phyloP scores from a whole-genome alignment of 805 yeast species.

The Pichia insulana region DNA sequence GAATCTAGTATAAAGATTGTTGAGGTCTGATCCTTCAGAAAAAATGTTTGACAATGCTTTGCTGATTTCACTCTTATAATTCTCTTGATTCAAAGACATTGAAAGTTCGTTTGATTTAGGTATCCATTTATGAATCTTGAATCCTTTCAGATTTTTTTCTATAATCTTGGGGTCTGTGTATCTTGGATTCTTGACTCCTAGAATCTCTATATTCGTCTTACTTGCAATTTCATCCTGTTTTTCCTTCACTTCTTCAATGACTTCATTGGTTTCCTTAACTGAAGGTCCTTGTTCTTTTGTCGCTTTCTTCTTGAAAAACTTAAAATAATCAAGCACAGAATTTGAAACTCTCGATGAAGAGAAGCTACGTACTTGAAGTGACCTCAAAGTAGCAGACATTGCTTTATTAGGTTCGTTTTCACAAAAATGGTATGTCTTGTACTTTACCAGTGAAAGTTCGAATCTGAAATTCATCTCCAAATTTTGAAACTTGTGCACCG shows the following conservation, averaged over 20 bases:
- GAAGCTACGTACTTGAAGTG: conserved; percentile 8
- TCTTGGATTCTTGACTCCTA: conserved; percentile 25
- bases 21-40: conserved; percentile 4
- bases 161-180: conserved; percentile 17
- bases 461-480: neutral
- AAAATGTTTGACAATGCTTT: conserved; percentile 14
- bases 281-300: conserved; percentile 7
- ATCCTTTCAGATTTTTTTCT: conserved; percentile 22
- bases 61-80: conserved; percentile 11
- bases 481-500: neutral
- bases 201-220: conserved; percentile 18
- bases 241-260: conserved; percentile 24
- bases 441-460: too few relatives aligned
- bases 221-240: conserved; percentile 13
- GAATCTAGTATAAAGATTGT: conserved; percentile 43
- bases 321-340: conserved; percentile 28
- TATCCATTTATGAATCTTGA: conserved; percentile 25
- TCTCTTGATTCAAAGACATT: conserved; percentile 6
- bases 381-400: neutral
- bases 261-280: conserved; percentile 20
- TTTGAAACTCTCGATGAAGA: conserved; percentile 11
- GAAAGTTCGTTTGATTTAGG: conserved; percentile 19
- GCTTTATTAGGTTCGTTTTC: too few relatives aligned
- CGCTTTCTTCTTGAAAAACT: conserved; percentile 20
- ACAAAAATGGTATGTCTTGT: neutral